Evolutionary conservation across 169 alveolate species (phyloP).

Genomic region (Toxoplasma gondii): DNA sequence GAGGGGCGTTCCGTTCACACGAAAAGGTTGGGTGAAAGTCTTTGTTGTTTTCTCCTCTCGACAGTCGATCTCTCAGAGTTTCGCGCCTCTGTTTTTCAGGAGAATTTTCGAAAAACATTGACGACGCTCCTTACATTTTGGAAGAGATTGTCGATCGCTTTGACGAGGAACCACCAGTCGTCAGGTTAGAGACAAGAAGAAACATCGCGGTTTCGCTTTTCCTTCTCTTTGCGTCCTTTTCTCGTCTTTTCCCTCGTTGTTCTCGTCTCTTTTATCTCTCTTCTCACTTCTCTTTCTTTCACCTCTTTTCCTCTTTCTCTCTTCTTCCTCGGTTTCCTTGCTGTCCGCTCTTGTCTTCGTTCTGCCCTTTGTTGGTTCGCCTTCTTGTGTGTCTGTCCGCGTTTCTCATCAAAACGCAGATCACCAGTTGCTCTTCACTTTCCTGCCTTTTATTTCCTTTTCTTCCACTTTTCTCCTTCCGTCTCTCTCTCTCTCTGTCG

Average conservation of each 20-base stretch:
- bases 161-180: neutral
- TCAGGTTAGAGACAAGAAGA: neutral
- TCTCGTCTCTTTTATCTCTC: neutral
- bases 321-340: neutral
- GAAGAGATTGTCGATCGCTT: slow-evolving; percentile 76
- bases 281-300: neutral
- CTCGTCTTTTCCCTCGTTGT: neutral
- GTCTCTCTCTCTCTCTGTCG: neutral
- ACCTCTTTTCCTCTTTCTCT: neutral
- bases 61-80: neutral
- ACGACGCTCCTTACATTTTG: slow-evolving; percentile 84
- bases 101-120: slow-evolving; percentile 84
- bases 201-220: too few relatives aligned
- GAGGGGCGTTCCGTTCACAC: too few relatives aligned
- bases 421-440: too few relatives aligned
- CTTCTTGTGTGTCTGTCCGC: too few relatives aligned
- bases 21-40: too few relatives aligned
- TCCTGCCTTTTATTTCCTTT: neutral
- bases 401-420: too few relatives aligned
- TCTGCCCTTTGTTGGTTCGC: neutral
- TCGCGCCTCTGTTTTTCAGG: slow-evolving; percentile 68
- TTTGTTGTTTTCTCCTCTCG: too few relatives aligned
- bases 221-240: neutral
- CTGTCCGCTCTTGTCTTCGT: neutral
- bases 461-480: neutral